These are phyloP conservation scores for Camillea tinctor DNA, from an alignment of 2,329 filamentous ascomycete species.

Conservation along the genomic window DNA sequence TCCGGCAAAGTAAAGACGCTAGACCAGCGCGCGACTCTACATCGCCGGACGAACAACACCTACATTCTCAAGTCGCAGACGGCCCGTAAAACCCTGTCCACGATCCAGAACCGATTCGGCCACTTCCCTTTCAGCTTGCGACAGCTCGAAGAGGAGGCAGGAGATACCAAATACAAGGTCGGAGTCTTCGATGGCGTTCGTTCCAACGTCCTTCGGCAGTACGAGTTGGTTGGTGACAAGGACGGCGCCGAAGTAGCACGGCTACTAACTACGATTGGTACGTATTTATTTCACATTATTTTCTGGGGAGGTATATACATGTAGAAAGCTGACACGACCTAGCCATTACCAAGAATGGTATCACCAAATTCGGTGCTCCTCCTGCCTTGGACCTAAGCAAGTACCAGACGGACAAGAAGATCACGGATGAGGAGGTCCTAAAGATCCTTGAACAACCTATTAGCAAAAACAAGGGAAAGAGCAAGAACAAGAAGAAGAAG, in stretches of 20 bases:
- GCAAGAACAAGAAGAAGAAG: constrained; percentile 88
- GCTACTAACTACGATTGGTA: constrained; percentile 89
- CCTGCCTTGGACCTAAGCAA: constrained; percentile 74
- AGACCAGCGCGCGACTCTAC: constrained; percentile 83
- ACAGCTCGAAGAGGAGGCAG: constrained; percentile 94
- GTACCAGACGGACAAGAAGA: constrained; percentile 96
- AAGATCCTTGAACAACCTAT: constrained; percentile 91
- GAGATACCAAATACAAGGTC: constrained; percentile 70
- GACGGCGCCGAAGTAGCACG: constrained; percentile 82
- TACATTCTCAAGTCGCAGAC: constrained; percentile 93
- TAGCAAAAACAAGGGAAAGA: constrained; percentile 83
- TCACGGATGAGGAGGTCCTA: constrained; percentile 90
- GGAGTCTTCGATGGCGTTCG: constrained; percentile 96
- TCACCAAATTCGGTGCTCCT: constrained; percentile 80
- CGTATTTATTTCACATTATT: constrained; percentile 44
- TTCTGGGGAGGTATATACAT: too few species aligned
- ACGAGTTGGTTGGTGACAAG: constrained; percentile 94
- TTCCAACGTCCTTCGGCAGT: constrained; percentile 87
- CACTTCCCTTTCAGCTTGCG: constrained; percentile 97
- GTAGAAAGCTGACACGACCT: constrained; percentile 21
- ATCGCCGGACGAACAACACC: constrained; percentile 88
- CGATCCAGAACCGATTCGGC: constrained; percentile 96
- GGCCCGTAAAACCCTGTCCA: constrained; percentile 87
- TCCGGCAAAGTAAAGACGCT: constrained; percentile 93
- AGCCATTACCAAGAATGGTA: constrained; percentile 98